A percentile compares a stretch with the other conserved stretches of the same genome.
These are phyloP conservation scores for Pelargonium cotyledonis DNA, from an alignment of 441 rosid species.

Conservation along the genomic window DNA sequence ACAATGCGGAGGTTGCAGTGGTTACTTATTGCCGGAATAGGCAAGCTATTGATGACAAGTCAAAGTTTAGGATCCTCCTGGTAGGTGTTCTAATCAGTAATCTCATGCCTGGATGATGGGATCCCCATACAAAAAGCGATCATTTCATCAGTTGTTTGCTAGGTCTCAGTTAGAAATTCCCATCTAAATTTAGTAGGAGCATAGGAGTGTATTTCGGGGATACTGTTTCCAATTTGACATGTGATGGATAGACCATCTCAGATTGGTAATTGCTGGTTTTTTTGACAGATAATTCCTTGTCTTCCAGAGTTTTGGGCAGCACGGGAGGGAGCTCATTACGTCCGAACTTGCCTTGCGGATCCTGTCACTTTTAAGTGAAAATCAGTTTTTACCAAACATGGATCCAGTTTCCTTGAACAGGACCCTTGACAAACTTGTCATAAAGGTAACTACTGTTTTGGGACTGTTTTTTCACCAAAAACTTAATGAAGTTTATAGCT, in stretches of 20 bases:
- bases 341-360: conserved; percentile 79
- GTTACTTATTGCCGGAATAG: conserved; percentile 60
- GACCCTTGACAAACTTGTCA: conserved; percentile 58
- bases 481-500: background rate
- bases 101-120: conserved; percentile 6
- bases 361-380: conserved; percentile 77
- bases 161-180: background rate
- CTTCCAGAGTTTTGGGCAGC: conserved; percentile 99
- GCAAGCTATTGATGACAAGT: conserved; percentile 41
- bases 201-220: background rate
- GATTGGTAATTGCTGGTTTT: conserved; percentile 65
- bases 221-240: conserved; percentile 16
- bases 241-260: conserved; percentile 36
- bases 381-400: conserved; percentile 55
- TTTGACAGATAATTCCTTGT: conserved; percentile 97
- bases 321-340: conserved; percentile 93
- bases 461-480: background rate
- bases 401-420: conserved; percentile 38
- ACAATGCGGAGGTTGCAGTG: conserved; percentile 56
- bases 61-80: conserved; percentile 88
- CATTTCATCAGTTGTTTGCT: background rate
- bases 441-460: conserved; percentile 47
- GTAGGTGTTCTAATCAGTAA: conserved; percentile 42
- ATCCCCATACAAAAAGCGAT: background rate
- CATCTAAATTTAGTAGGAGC: background rate